Conservation (phyloP, 2,329 filamentous ascomycete genomes). For the Penicillium crustosum region DNA sequence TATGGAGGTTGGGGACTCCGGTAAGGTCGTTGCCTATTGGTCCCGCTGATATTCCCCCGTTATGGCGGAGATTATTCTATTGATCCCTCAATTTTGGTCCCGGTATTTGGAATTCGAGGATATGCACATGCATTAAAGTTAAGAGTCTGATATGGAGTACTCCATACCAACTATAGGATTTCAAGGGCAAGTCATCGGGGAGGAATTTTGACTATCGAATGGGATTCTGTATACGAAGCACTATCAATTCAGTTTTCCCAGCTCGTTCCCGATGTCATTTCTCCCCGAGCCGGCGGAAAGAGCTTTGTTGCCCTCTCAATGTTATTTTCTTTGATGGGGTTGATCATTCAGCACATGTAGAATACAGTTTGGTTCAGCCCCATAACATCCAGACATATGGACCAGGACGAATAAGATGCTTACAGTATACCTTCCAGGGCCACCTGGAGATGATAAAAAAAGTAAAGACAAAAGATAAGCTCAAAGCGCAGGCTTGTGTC, state of each 20-base stretch:
- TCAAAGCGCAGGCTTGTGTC: conserved; percentile 4
- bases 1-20: background rate
- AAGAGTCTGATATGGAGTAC: background rate
- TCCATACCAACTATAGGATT: background rate
- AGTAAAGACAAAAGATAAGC: conserved; percentile 7
- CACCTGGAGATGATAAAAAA: background rate
- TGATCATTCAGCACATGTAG: background rate
- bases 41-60: background rate
- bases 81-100: conserved; percentile 3
- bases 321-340: background rate
- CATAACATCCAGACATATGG: background rate
- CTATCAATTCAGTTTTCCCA: too few species aligned
- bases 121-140: background rate
- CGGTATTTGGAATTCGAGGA: background rate
- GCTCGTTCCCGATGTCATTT: too few species aligned
- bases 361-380: background rate
- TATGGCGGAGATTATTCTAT: background rate
- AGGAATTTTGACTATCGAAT: background rate
- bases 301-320: background rate
- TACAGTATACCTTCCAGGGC: background rate
- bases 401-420: conserved; percentile 3
- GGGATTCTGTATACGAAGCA: background rate
- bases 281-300: background rate
- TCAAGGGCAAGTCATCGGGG: background rate
- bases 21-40: background rate